Percentiles rank a stretch among this genome's conserved stretches.
phyloP scores from a whole-genome alignment of 805 yeast species.

The Saturnispora besseyi region DNA sequence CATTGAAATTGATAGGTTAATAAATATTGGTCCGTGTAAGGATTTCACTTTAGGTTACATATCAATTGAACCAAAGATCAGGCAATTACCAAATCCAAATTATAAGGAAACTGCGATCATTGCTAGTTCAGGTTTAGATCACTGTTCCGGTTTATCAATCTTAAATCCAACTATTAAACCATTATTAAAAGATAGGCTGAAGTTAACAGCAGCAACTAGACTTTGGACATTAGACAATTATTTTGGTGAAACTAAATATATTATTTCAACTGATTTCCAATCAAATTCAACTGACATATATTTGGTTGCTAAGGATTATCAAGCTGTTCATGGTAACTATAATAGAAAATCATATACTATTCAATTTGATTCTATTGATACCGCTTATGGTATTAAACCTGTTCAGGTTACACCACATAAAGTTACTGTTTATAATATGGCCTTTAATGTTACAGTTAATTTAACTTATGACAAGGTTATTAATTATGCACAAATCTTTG shows the following conservation, averaged over 20 bases:
- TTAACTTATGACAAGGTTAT: conserved; percentile 52
- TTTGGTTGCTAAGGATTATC: conserved; percentile 51
- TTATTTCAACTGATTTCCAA: conserved; percentile 63
- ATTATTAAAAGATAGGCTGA: conserved; percentile 52
- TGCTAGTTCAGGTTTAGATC: conserved; percentile 57
- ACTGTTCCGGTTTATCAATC: conserved; percentile 46
- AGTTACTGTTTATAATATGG: conserved; percentile 52
- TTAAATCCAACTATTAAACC: conserved; percentile 67
- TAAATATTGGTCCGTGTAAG: conserved; percentile 66
- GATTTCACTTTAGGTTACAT: conserved; percentile 57
- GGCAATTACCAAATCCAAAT: conserved; percentile 64
- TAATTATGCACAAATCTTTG: conserved; percentile 51
- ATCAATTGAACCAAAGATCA: conserved; percentile 43
- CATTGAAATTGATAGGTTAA: conserved; percentile 41
- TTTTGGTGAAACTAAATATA: conserved; percentile 38
- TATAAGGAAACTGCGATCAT: conserved; percentile 57
- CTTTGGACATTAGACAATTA: conserved; percentile 57
- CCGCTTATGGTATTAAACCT: conserved; percentile 40
- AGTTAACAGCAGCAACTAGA: conserved; percentile 61
- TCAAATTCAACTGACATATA: conserved; percentile 62
- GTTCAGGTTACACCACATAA: conserved; percentile 68
- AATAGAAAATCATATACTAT: conserved; percentile 56
- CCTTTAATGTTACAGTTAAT: conserved; percentile 45
- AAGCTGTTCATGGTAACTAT: conserved; percentile 53
- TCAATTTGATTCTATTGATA: conserved; percentile 43